Evolutionary conservation across 2,329 filamentous ascomycete species (phyloP).

Genomic region (Penicillium sp.): DNA sequence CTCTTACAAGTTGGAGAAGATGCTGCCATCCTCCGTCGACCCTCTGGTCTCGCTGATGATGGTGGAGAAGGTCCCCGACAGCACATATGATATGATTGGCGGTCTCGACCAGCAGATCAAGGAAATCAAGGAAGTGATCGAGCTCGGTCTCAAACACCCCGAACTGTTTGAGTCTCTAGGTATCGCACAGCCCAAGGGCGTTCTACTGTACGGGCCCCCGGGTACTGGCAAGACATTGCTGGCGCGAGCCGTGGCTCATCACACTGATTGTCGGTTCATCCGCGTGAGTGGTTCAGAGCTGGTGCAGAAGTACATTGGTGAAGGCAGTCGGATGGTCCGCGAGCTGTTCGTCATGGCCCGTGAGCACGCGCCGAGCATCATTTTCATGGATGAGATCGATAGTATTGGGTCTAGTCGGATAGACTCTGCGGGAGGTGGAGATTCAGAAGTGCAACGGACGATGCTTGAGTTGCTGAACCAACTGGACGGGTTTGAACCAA

Average conservation of each 20-base stretch:
- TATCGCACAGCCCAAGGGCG: slow-evolving; percentile 96
- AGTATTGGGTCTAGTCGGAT: slow-evolving; percentile 96
- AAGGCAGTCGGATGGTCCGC: slow-evolving; percentile 96
- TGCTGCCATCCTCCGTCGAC: slow-evolving; percentile 95
- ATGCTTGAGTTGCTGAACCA: slow-evolving; percentile 99
- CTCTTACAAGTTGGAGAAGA: slow-evolving; percentile 98
- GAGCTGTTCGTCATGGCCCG: slow-evolving; percentile 99
- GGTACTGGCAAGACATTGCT: slow-evolving; percentile 96
- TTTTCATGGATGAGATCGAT: slow-evolving; percentile 99
- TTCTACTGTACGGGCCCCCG: slow-evolving; percentile 91
- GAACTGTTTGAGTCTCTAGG: slow-evolving; percentile 99
- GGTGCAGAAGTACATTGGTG: slow-evolving; percentile 98
- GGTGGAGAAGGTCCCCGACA: slow-evolving; percentile 99
- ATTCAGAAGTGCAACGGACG: slow-evolving; percentile 96
- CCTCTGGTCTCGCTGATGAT: slow-evolving; percentile 99
- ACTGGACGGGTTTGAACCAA: slow-evolving; percentile 96
- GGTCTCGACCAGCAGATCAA: slow-evolving; percentile 99
- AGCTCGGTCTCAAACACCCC: slow-evolving; percentile 95
- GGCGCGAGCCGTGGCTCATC: slow-evolving; percentile 92
- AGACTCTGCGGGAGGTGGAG: slow-evolving; percentile 89
- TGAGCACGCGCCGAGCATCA: slow-evolving; percentile 96
- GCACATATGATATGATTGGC: slow-evolving; percentile 99
- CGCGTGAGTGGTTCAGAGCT: slow-evolving; percentile 92
- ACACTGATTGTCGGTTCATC: slow-evolving; percentile 99
- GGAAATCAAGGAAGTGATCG: slow-evolving; percentile 99